A percentile compares a stretch with the other conserved stretches of the same genome.
Evolutionary conservation across 179 eudicot genomes (phyloP).

Genomic region (Beta macrorhiza): DNA sequence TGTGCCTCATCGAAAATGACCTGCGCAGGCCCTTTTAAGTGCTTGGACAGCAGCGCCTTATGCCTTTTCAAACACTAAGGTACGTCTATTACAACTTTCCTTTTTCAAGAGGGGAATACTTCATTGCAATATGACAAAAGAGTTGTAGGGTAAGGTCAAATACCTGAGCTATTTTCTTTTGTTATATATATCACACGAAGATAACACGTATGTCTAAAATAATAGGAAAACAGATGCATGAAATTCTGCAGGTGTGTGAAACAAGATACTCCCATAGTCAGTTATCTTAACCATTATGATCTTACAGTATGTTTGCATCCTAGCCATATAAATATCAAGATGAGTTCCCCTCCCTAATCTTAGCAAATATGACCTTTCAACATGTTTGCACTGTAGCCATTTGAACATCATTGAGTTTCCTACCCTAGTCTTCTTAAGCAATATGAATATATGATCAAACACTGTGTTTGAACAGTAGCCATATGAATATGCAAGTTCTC

Average conservation of each 20-base stretch:
- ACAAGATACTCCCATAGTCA: background rate
- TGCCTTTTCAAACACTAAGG: no score
- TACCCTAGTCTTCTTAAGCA: background rate
- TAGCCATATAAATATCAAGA: background rate
- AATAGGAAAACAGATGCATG: background rate
- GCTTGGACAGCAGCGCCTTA: no score
- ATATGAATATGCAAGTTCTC: background rate
- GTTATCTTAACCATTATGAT: constrained; percentile 1
- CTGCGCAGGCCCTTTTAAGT: no score
- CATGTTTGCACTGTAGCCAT: no score
- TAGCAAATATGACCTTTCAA: no score
- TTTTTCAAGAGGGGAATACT: background rate
- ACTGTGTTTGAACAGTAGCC: no score
- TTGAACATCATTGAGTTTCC: no score
- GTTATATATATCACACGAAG: background rate
- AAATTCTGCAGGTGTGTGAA: background rate
- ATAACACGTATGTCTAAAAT: background rate
- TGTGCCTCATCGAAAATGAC: no score
- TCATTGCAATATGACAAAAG: background rate
- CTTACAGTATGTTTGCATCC: background rate
- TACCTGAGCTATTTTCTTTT: background rate
- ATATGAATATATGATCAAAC: no score
- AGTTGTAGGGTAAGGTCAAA: background rate
- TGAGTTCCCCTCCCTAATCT: background rate
- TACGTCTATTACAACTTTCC: background rate